A percentile compares a stretch with the other conserved stretches of the same genome.
These are phyloP conservation scores for Eucalyptus pauciflora DNA, from an alignment of 345 rosid species.

Conservation along the genomic window DNA sequence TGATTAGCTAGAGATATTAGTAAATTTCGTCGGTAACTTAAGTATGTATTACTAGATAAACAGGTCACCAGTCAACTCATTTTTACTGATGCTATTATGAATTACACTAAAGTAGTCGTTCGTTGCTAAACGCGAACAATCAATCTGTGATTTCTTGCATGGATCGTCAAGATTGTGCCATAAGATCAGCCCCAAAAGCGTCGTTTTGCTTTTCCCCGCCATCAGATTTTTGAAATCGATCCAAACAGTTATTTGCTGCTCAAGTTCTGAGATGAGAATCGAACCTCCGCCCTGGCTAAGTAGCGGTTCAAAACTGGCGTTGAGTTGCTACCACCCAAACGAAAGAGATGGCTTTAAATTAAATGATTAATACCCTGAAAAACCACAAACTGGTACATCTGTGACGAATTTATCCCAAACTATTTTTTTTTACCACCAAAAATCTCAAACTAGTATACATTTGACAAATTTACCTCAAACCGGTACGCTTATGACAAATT, in stretches of 20 bases:
- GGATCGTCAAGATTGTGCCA: background rate
- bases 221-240: background rate
- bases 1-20: background rate
- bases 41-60: background rate
- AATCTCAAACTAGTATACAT: no score
- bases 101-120: background rate
- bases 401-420: no score
- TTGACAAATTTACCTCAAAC: no score
- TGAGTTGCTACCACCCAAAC: no score
- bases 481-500: no score
- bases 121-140: background rate
- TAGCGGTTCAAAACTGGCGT: background rate
- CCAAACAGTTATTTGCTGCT: background rate
- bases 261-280: background rate
- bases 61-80: background rate
- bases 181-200: background rate
- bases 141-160: background rate
- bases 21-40: background rate
- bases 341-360: no score
- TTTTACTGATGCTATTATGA: background rate
- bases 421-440: no score
- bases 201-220: background rate
- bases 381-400: no score
- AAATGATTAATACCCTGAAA: no score
- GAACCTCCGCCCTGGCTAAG: background rate